Conservation (phyloP, 108 stramenopile species). For the Fragilaria radians region DNA sequence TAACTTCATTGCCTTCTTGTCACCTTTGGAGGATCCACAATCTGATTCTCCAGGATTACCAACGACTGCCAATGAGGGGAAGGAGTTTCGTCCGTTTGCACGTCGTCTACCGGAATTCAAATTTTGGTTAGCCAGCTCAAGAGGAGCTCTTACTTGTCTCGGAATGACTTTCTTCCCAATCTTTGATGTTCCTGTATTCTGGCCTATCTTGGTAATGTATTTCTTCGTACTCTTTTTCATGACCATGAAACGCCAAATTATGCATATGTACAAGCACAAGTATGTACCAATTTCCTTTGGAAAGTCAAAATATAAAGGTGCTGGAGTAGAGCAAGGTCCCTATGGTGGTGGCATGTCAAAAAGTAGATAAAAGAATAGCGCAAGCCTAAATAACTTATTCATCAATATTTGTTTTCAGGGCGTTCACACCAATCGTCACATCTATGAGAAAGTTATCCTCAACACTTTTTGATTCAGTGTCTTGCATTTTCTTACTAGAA, state of each 20-base stretch:
- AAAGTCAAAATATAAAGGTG: slow-evolving; percentile 87
- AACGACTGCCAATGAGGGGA: slow-evolving; percentile 54
- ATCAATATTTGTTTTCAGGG: too few species aligned
- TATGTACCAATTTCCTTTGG: slow-evolving; percentile 96
- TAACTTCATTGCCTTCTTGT: slow-evolving; percentile 97
- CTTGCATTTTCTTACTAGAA: too few species aligned
- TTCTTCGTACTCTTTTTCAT: slow-evolving; percentile 95
- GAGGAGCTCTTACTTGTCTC: slow-evolving; percentile 70
- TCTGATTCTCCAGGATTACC: slow-evolving; percentile 57
- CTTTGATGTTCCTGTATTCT: slow-evolving; percentile 99
- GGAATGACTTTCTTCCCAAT: slow-evolving; percentile 94
- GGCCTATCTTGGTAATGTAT: slow-evolving; percentile 98
- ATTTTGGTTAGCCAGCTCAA: slow-evolving; percentile 93
- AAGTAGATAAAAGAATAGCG: slow-evolving; percentile 20
- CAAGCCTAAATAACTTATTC: too few species aligned
- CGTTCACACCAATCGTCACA: too few species aligned
- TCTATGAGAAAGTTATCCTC: too few species aligned
- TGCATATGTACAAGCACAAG: slow-evolving; percentile 98
- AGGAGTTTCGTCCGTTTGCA: slow-evolving; percentile 91
- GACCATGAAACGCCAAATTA: slow-evolving; percentile 99
- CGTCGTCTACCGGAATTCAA: slow-evolving; percentile 98
- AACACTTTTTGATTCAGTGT: too few species aligned
- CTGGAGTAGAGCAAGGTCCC: slow-evolving; percentile 67
- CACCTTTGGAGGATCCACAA: slow-evolving; percentile 87
- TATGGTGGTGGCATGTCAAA: slow-evolving; percentile 76